These are phyloP conservation scores for Guadua angustifolia DNA, from an alignment of 176 grass and related monocot species.

Conservation along the genomic window DNA sequence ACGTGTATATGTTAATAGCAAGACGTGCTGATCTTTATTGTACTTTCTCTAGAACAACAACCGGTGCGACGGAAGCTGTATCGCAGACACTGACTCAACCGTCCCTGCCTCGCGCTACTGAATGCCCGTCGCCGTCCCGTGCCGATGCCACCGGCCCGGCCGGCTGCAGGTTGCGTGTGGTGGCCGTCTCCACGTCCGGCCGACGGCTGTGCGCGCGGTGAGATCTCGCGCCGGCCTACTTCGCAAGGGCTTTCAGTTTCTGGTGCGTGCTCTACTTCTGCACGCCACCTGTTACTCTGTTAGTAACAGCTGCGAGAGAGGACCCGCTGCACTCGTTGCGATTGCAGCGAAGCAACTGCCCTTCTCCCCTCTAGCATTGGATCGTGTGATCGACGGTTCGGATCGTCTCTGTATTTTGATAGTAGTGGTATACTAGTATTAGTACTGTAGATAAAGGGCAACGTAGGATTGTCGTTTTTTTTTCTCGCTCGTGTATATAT, in stretches of 20 bases:
- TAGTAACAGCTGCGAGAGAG: too few species aligned
- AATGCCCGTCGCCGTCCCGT: conserved; percentile 51
- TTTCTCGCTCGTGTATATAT: too few species aligned
- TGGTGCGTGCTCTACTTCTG: not conserved
- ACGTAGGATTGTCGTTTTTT: not conserved
- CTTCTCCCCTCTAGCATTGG: too few species aligned
- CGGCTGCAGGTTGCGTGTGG: not conserved
- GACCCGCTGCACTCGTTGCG: not conserved
- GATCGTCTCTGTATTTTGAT: too few species aligned
- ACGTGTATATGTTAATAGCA: too few species aligned
- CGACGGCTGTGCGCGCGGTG: not conserved
- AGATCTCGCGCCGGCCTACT: not conserved
- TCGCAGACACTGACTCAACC: conserved; percentile 39
- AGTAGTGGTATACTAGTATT: too few species aligned
- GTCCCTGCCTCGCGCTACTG: conserved; percentile 30
- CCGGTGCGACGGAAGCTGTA: not conserved
- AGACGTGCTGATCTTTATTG: too few species aligned
- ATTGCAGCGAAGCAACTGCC: not conserved
- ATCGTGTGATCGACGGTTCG: too few species aligned
- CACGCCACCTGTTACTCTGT: not conserved
- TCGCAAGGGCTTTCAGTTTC: not conserved
- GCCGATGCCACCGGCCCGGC: not conserved
- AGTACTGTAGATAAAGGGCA: too few species aligned
- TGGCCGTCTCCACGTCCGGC: not conserved
- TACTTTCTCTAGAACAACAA: not conserved